Evolutionary conservation across 352 stramenopile species (phyloP).

Genomic region (Pythium pectinolyticum): DNA sequence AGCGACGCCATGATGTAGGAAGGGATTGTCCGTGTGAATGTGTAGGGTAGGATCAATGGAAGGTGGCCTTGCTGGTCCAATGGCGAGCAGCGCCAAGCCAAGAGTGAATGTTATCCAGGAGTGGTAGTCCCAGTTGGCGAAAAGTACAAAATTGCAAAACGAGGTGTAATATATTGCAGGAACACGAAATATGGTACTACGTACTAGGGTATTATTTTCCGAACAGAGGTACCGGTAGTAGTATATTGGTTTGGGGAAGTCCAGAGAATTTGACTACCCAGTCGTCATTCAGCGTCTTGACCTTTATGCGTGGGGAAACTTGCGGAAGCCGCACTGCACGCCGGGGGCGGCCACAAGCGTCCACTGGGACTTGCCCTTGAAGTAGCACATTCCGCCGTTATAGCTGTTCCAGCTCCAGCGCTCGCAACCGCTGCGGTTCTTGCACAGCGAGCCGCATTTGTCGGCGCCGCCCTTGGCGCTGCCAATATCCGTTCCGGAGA

Average conservation of each 20-base stretch:
- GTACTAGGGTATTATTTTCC: no score
- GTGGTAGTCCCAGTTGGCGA: no score
- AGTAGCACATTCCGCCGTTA: conserved; percentile 24
- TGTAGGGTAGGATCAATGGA: no score
- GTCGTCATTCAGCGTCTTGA: not conserved
- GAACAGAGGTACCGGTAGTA: no score
- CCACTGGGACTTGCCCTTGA: conserved; percentile 24
- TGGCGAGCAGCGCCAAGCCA: not conserved
- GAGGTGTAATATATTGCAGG: not conserved
- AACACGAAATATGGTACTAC: conserved; percentile 1
- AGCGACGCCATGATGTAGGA: conserved; percentile 1
- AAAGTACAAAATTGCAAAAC: no score
- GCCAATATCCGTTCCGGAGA: conserved; percentile 15
- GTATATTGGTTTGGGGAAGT: no score
- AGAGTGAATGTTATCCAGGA: no score
- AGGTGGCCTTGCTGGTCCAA: not conserved
- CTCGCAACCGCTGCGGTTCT: conserved; percentile 12
- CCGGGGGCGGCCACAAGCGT: conserved; percentile 6
- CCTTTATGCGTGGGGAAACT: conserved; percentile 16
- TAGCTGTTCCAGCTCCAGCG: conserved; percentile 31
- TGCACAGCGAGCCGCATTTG: conserved; percentile 24
- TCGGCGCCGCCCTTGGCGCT: conserved; percentile 18
- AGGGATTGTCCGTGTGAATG: not conserved
- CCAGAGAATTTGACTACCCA: no score
- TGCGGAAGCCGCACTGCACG: conserved; percentile 26